phyloP scores from a whole-genome alignment of 345 rosid genomes.

The Populus simonii region DNA sequence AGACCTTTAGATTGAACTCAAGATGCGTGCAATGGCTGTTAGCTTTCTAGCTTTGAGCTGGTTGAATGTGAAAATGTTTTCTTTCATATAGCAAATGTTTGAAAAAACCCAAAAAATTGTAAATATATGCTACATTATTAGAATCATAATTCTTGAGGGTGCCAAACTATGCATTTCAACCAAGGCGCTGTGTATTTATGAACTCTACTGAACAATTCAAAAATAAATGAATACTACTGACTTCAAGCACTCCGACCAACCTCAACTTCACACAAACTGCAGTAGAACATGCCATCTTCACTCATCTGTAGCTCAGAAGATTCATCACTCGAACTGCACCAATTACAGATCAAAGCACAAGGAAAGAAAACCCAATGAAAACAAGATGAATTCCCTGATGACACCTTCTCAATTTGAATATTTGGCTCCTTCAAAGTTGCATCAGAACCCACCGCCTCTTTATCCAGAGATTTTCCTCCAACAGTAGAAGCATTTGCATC shows the following conservation, averaged over 20 bases:
- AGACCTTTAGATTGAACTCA: not conserved
- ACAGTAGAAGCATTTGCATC: constrained; percentile 43
- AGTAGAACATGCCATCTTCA: constrained; percentile 97
- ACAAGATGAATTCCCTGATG: constrained; percentile 42
- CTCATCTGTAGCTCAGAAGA: constrained; percentile 67
- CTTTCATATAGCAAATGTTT: not conserved
- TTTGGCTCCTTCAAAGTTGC: constrained; percentile 34
- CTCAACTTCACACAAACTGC: constrained; percentile 98
- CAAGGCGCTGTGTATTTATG: not conserved
- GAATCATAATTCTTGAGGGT: not conserved
- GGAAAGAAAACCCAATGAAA: constrained; percentile 50
- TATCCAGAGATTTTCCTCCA: constrained; percentile 53
- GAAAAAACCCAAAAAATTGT: not conserved
- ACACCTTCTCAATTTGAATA: constrained; percentile 30
- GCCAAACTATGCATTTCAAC: not conserved
- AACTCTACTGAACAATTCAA: not conserved
- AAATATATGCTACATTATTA: not conserved
- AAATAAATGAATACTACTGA: not conserved
- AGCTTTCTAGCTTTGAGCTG: not conserved
- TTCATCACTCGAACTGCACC: constrained; percentile 50
- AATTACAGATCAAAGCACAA: constrained; percentile 62
- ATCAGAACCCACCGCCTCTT: constrained; percentile 27
- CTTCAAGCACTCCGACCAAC: constrained; percentile 36
- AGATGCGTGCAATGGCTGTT: not conserved
- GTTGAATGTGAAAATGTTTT: not conserved